A percentile compares a stretch with the other conserved stretches of the same genome.
Conservation (phyloP, 2,329 filamentous ascomycete genomes). For the Talaromyces sp. region DNA sequence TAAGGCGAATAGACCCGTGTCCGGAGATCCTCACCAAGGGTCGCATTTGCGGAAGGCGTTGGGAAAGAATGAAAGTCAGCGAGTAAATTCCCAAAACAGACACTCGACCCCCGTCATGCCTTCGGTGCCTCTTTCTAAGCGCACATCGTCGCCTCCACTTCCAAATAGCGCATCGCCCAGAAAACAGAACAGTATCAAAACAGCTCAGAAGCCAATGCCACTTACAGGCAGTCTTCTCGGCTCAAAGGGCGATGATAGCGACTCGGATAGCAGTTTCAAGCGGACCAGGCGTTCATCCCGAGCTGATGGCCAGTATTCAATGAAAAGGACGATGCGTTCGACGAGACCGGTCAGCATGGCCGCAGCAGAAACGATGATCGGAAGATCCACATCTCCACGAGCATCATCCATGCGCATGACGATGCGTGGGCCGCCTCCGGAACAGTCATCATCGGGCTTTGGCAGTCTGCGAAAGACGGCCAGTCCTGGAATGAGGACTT, state of each 20-base stretch:
- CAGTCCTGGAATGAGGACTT: conserved; percentile 15
- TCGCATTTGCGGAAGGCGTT: conserved; percentile 11
- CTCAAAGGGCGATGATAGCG: conserved; percentile 60
- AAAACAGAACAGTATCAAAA: conserved; percentile 1
- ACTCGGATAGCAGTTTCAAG: conserved; percentile 71
- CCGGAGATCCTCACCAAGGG: conserved; percentile 16
- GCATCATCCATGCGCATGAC: conserved; percentile 46
- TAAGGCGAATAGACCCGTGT: conserved; percentile 16
- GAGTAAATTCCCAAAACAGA: conserved; percentile 1
- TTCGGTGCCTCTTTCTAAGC: not conserved
- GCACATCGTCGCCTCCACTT: conserved; percentile 21
- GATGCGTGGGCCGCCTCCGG: conserved; percentile 46
- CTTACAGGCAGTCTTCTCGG: conserved; percentile 38
- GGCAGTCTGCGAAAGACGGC: conserved; percentile 30
- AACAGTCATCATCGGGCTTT: conserved; percentile 36
- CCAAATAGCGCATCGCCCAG: conserved; percentile 8
- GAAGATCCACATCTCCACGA: conserved; percentile 56
- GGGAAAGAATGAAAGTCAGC: conserved; percentile 1
- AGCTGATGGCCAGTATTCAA: conserved; percentile 50
- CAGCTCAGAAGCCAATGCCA: conserved; percentile 9
- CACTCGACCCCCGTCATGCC: not conserved
- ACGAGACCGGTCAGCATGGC: conserved; percentile 35
- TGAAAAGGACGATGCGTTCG: conserved; percentile 70
- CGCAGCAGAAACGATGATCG: conserved; percentile 32
- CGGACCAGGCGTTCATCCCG: conserved; percentile 50